phyloP scores from a whole-genome alignment of 257 asterid genomes.

The Parsonsia alboflavescens region DNA sequence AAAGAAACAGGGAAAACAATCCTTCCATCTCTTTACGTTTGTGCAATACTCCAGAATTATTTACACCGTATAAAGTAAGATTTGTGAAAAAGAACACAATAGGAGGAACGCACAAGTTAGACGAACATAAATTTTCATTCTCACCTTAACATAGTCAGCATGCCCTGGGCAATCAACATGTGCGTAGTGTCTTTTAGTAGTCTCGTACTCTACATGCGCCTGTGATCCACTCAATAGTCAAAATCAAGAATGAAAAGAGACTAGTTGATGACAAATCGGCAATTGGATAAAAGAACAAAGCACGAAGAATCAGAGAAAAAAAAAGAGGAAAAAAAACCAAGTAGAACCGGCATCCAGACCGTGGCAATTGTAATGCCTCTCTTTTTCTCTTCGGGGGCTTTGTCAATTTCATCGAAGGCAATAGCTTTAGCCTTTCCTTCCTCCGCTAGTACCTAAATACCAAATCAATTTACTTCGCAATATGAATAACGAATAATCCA shows the following conservation, averaged over 20 bases:
- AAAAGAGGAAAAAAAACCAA: no score
- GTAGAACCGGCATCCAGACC: slow-evolving; percentile 31
- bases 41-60: not conserved
- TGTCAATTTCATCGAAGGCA: slow-evolving; percentile 94
- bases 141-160: slow-evolving; percentile 91
- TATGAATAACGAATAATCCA: not conserved
- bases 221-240: slow-evolving; percentile 27
- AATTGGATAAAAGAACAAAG: not conserved
- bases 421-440: slow-evolving; percentile 87
- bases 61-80: not conserved
- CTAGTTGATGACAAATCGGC: not conserved
- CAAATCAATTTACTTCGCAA: not conserved
- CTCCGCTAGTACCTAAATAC: slow-evolving; percentile 69
- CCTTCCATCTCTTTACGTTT: not conserved
- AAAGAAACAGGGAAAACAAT: not conserved
- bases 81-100: not conserved
- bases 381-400: slow-evolving; percentile 97
- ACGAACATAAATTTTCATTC: slow-evolving; percentile 10
- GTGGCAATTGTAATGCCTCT: slow-evolving; percentile 97
- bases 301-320: not conserved
- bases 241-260: not conserved
- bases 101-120: not conserved
- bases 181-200: slow-evolving; percentile 87
- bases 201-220: slow-evolving; percentile 98
- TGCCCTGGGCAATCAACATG: slow-evolving; percentile 99